Conservation (phyloP, 73 alveolate genomes). For the Paramecium octaurelia region DNA sequence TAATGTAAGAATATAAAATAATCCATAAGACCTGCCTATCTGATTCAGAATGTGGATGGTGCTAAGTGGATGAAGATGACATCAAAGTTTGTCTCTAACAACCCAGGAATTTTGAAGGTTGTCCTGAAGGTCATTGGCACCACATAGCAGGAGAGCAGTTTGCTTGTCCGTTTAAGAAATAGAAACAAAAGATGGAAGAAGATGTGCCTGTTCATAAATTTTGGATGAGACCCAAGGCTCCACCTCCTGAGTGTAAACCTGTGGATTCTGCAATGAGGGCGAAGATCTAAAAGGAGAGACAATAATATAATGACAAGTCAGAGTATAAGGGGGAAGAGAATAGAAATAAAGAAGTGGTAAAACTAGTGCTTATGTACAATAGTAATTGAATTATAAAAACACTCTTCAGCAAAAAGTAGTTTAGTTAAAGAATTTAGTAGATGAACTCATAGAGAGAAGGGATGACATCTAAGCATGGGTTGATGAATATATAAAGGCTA, state of each 20-base stretch:
- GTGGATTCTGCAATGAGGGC: neutral
- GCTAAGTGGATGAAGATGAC: constrained; percentile 30
- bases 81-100: neutral
- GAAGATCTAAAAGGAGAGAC: neutral
- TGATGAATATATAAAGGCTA: neutral
- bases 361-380: neutral
- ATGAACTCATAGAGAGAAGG: neutral
- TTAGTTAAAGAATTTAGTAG: neutral
- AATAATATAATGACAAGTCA: neutral
- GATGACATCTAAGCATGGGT: neutral
- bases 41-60: constrained; percentile 45
- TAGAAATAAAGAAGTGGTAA: neutral
- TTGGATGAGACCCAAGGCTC: constrained; percentile 1
- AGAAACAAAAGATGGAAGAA: neutral
- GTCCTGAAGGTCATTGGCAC: neutral
- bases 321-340: neutral
- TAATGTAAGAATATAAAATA: neutral
- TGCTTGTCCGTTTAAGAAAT: neutral
- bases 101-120: neutral
- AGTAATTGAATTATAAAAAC: neutral
- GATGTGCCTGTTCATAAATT: neutral
- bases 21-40: neutral
- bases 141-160: neutral
- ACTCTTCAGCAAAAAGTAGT: neutral
- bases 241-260: neutral